Evolutionary conservation across 2,329 filamentous ascomycete genomes (phyloP).

Genomic region (Sporothrix protearum): DNA sequence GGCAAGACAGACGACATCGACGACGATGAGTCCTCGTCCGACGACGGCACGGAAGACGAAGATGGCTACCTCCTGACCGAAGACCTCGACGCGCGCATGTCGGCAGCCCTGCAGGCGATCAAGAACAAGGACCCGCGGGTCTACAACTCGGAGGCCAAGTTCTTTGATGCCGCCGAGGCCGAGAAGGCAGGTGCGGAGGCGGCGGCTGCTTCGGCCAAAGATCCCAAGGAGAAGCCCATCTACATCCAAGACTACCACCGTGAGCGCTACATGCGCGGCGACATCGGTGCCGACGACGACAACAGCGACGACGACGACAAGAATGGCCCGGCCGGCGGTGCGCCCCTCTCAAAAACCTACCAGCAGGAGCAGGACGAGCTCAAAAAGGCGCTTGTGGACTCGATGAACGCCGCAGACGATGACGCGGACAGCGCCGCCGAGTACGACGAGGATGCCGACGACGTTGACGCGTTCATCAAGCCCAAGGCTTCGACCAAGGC

Average conservation of each 20-base stretch:
- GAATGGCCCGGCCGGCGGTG: conserved; percentile 20
- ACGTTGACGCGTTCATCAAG: conserved; percentile 72
- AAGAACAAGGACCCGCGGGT: conserved; percentile 85
- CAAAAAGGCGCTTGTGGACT: conserved; percentile 71
- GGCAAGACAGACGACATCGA: conserved; percentile 44
- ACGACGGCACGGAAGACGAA: conserved; percentile 83
- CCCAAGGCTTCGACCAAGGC: conserved; percentile 55
- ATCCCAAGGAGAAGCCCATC: conserved; percentile 73
- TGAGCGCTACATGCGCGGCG: conserved; percentile 74
- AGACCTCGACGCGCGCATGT: conserved; percentile 80
- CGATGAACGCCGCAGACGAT: conserved; percentile 67
- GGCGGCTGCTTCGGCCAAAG: conserved; percentile 44
- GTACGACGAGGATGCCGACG: conserved; percentile 58
- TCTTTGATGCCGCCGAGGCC: conserved; percentile 65
- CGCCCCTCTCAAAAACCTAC: conserved; percentile 58
- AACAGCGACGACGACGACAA: conserved; percentile 46
- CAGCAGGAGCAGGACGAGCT: conserved; percentile 82
- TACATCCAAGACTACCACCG: conserved; percentile 87
- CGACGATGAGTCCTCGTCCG: conserved; percentile 60
- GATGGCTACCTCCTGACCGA: conserved; percentile 82
- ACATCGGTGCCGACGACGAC: conserved; percentile 57
- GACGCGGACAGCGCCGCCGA: conserved; percentile 52
- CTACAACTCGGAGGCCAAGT: conserved; percentile 75
- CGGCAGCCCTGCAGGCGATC: conserved; percentile 81
- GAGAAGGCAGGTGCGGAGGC: conserved; percentile 37